Evolutionary conservation across 2,329 filamentous ascomycete genomes (phyloP).

Genomic region (Geosmithia putterillii): DNA sequence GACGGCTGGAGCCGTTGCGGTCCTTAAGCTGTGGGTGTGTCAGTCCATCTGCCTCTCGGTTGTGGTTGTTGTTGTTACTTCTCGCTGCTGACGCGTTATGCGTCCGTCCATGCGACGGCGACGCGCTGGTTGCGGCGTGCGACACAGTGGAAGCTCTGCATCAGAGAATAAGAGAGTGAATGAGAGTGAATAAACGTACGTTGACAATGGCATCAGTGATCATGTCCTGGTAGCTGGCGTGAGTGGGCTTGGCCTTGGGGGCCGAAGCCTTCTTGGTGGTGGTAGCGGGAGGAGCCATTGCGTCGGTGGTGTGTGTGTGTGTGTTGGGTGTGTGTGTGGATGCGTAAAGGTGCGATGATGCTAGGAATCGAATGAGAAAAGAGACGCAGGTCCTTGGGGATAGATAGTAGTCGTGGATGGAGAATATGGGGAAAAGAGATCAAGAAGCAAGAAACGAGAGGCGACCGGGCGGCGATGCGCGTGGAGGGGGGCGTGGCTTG

Average conservation of each 20-base stretch:
- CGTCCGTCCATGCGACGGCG: conserved; percentile 1
- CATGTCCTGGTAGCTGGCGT: conserved; percentile 53
- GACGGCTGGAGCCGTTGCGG: conserved; percentile 49
- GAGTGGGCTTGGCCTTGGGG: conserved; percentile 35
- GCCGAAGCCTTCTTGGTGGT: conserved; percentile 37
- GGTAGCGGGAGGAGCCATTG: conserved; percentile 34
- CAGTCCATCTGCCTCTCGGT: not conserved
- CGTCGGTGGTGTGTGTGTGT: conserved; percentile 15
- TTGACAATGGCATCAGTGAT: conserved; percentile 49
- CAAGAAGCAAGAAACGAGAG: conserved; percentile 3
- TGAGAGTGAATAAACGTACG: conserved; percentile 32
- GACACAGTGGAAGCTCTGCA: not conserved
- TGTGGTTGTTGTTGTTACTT: conserved; percentile 4
- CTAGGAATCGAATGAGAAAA: conserved; percentile 4
- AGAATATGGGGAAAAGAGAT: not conserved
- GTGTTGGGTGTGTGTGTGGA: conserved; percentile 5
- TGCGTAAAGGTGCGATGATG: not conserved
- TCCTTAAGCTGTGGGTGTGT: conserved; percentile 41
- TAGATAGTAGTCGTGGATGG: conserved; percentile 12
- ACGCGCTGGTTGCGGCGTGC: not conserved
- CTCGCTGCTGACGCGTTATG: conserved; percentile 18
- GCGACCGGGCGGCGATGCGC: conserved; percentile 33
- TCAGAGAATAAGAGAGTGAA: not conserved
- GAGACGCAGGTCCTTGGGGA: conserved; percentile 9
- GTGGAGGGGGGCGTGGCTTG: conserved; percentile 31